These are phyloP conservation scores for Trypanosoma theileri DNA, from an alignment of 208 protist genomes.

Conservation along the genomic window DNA sequence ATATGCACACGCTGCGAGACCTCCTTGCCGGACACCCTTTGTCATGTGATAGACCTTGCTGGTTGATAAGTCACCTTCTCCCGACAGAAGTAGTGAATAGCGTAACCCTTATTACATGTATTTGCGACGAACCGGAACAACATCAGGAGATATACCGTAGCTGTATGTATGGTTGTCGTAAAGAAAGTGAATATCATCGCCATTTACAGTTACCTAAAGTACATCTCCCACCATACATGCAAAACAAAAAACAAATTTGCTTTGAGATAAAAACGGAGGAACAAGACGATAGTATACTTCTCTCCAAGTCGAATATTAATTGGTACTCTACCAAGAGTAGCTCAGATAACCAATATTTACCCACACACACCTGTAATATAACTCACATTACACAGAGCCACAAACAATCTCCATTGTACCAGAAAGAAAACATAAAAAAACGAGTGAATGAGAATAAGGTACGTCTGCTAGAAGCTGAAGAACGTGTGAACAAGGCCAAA, in stretches of 20 bases:
- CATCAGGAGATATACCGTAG: conserved; percentile 2
- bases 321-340: too few species aligned
- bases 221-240: too few species aligned
- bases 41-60: background rate
- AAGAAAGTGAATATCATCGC: background rate
- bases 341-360: too few species aligned
- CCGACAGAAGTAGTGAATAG: background rate
- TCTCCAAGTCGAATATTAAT: too few species aligned
- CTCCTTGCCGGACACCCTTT: conserved; percentile 2
- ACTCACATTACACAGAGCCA: too few species aligned
- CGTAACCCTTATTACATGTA: conserved; percentile 12
- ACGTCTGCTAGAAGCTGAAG: background rate
- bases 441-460: background rate
- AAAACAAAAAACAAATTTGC: background rate
- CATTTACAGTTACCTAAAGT: too few species aligned
- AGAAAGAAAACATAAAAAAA: background rate
- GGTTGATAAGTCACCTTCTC: conserved; percentile 11
- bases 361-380: too few species aligned
- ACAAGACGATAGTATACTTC: too few species aligned
- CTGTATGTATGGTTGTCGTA: conserved; percentile 8
- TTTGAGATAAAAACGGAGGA: too few species aligned
- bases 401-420: too few species aligned
- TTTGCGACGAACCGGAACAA: background rate
- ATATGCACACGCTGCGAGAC: conserved; percentile 22
- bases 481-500: background rate